Evolutionary conservation across 768 basidiomycete species (phyloP).

Genomic region (Xerocomellus intermedius): DNA sequence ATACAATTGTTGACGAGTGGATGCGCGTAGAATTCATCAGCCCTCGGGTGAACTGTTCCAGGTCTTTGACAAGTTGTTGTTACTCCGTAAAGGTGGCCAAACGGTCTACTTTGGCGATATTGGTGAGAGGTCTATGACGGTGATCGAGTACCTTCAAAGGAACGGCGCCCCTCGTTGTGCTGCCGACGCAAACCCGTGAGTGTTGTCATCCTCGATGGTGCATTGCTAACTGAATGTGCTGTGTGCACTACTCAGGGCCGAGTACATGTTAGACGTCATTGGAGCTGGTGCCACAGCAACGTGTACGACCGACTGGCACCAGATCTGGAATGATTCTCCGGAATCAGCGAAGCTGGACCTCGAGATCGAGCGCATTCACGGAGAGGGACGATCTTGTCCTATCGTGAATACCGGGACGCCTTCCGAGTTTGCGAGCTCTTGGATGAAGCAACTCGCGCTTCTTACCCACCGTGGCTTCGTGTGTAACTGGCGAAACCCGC

Average conservation of each 20-base stretch:
- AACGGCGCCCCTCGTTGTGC: conserved; percentile 21
- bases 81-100: conserved; percentile 54
- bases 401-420: conserved; percentile 21
- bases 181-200: conserved; percentile 25
- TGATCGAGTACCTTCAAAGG: conserved; percentile 25
- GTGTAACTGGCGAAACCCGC: conserved; percentile 41
- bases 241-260: conserved; percentile 32
- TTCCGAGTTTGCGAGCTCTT: conserved; percentile 38
- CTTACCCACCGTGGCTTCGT: conserved; percentile 35
- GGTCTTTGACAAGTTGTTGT: conserved; percentile 48
- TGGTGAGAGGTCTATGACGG: conserved; percentile 20
- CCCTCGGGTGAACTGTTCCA: conserved; percentile 53
- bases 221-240: not conserved
- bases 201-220: not conserved
- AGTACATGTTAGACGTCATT: conserved; percentile 52
- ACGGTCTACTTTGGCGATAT: conserved; percentile 65
- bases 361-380: conserved; percentile 45
- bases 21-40: conserved; percentile 19
- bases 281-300: conserved; percentile 54
- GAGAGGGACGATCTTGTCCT: conserved; percentile 32
- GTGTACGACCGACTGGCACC: conserved; percentile 47
- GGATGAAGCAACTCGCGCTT: conserved; percentile 35
- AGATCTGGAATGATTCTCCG: conserved; percentile 44
- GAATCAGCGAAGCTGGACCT: conserved; percentile 38
- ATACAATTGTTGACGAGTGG: not conserved